Conservation (phyloP, 495 filamentous ascomycete genomes). For the Aspergillus asperescens region DNA sequence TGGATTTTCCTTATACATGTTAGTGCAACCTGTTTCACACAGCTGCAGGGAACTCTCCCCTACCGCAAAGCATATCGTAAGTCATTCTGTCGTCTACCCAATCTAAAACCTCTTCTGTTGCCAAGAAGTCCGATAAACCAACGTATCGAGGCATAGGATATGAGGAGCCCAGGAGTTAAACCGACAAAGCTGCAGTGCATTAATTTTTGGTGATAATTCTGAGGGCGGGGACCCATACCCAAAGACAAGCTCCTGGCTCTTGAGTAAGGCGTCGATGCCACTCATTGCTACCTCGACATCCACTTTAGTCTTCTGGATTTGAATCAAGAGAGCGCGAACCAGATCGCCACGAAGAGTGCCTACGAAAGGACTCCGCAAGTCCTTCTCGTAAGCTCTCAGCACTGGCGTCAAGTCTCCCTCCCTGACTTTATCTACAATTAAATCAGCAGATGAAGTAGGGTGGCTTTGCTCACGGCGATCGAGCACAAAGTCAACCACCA, state of each 20-base stretch:
- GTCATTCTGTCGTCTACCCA: slow-evolving; percentile 55
- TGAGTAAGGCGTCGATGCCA: slow-evolving; percentile 86
- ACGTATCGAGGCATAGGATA: slow-evolving; percentile 66
- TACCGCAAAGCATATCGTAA: slow-evolving; percentile 69
- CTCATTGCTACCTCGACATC: slow-evolving; percentile 94
- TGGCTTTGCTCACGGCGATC: slow-evolving; percentile 57
- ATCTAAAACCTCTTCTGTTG: slow-evolving; percentile 57
- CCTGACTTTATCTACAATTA: slow-evolving; percentile 69
- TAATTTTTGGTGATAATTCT: slow-evolving; percentile 11
- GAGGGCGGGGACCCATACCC: slow-evolving; percentile 43
- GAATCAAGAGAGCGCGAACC: slow-evolving; percentile 85
- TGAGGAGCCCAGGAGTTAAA: slow-evolving; percentile 81
- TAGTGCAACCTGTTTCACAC: background rate
- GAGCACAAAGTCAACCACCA: slow-evolving; percentile 92
- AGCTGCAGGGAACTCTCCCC: slow-evolving; percentile 1
- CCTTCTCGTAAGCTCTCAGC: slow-evolving; percentile 81
- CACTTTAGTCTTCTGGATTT: slow-evolving; percentile 98
- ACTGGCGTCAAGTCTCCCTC: slow-evolving; percentile 93
- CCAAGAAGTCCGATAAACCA: slow-evolving; percentile 66
- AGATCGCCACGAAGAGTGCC: slow-evolving; percentile 80
- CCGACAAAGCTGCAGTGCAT: slow-evolving; percentile 64
- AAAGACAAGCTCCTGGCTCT: slow-evolving; percentile 95
- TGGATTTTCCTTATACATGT: slow-evolving; percentile 60
- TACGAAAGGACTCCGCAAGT: slow-evolving; percentile 70
- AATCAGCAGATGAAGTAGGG: slow-evolving; percentile 39